Percentiles rank a stretch among this genome's conserved stretches.
These are phyloP conservation scores for Marasmius fiardii DNA, from an alignment of 1,284 basidiomycete genomes.

Conservation along the genomic window DNA sequence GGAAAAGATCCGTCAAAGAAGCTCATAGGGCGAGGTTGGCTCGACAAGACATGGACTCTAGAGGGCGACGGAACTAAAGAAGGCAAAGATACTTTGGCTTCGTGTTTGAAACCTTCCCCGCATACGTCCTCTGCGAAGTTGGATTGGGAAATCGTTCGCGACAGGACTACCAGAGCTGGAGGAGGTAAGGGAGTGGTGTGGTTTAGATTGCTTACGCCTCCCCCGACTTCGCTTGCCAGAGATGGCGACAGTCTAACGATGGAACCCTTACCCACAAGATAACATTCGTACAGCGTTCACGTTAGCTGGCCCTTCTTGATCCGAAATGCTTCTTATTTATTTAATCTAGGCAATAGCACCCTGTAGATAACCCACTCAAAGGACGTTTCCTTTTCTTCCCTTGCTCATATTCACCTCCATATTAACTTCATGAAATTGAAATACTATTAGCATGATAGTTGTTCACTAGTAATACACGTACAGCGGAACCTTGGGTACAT, in stretches of 20 bases:
- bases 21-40: not conserved
- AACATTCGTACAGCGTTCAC: not conserved
- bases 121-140: not conserved
- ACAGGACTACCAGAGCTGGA: not conserved
- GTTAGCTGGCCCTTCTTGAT: too few species aligned
- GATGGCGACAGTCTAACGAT: not conserved
- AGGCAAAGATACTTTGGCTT: not conserved
- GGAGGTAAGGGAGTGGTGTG: not conserved
- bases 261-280: not conserved
- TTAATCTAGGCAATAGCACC: too few species aligned
- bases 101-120: not conserved
- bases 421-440: too few species aligned
- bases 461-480: too few species aligned
- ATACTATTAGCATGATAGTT: too few species aligned
- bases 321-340: too few species aligned
- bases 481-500: too few species aligned
- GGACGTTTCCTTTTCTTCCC: too few species aligned
- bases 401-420: too few species aligned
- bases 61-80: conserved; percentile 1
- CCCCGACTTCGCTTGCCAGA: not conserved
- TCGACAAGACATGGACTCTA: not conserved
- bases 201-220: not conserved
- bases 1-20: too few species aligned
- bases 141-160: not conserved
- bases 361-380: too few species aligned